Percentiles rank a stretch among this genome's conserved stretches.
Evolutionary conservation across 2,329 filamentous ascomycete genomes (phyloP).

Genomic region (Alternaria metachromatica): DNA sequence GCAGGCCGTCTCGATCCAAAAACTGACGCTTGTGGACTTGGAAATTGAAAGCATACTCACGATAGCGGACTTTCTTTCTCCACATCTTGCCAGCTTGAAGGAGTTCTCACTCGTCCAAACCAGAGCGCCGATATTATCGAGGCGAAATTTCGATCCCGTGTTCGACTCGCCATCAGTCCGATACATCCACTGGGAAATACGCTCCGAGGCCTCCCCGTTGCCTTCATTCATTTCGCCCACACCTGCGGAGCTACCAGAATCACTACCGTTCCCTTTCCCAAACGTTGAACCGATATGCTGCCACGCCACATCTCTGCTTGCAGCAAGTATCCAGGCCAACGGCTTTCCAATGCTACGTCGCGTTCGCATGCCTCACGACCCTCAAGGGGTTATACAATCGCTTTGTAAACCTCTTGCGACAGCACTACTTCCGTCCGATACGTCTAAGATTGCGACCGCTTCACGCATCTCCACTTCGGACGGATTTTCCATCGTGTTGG

Average conservation of each 20-base stretch:
- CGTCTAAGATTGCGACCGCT: conserved; percentile 19
- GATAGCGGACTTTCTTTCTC: conserved; percentile 60
- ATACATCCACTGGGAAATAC: conserved; percentile 67
- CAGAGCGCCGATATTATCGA: conserved; percentile 54
- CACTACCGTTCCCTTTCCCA: conserved; percentile 22
- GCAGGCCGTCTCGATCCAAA: conserved; percentile 54
- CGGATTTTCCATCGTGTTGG: not conserved
- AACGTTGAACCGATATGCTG: conserved; percentile 54
- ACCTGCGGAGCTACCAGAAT: not conserved
- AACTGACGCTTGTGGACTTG: conserved; percentile 60
- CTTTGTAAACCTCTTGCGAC: conserved; percentile 69
- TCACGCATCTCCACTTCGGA: conserved; percentile 6
- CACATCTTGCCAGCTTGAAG: conserved; percentile 51
- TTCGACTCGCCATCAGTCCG: conserved; percentile 58
- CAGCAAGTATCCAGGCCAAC: conserved; percentile 65
- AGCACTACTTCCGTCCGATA: conserved; percentile 56
- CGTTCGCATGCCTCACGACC: conserved; percentile 71
- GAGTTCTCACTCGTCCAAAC: conserved; percentile 62
- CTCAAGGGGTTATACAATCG: conserved; percentile 71
- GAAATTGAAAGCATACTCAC: conserved; percentile 60
- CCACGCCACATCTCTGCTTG: conserved; percentile 67
- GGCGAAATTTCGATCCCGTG: conserved; percentile 53
- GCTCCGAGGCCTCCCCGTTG: conserved; percentile 33
- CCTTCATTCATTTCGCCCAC: conserved; percentile 15
- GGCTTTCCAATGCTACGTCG: conserved; percentile 68